Conservation (phyloP, 2,329 filamentous ascomycete genomes). For the Aspergillus candidus region DNA sequence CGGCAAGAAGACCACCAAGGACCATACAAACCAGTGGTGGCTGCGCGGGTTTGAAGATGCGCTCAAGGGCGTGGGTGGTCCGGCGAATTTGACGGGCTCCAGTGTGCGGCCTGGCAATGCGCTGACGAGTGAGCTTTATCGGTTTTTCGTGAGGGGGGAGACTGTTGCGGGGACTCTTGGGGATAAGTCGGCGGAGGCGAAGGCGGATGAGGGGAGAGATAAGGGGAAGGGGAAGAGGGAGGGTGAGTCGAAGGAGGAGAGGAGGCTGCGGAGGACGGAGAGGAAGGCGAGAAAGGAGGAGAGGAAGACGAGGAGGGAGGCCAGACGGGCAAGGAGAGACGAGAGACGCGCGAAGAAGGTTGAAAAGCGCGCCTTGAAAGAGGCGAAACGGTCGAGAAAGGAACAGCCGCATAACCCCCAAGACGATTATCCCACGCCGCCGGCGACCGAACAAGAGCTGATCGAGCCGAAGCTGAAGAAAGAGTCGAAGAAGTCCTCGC, state of each 20-base stretch:
- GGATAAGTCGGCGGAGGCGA: conserved; percentile 12
- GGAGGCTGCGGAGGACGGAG: conserved; percentile 32
- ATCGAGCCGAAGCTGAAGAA: conserved; percentile 27
- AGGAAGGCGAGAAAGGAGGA: conserved; percentile 21
- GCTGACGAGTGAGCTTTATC: conserved; percentile 59
- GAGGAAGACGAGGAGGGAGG: conserved; percentile 12
- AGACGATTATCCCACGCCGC: conserved; percentile 29
- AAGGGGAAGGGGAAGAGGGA: conserved; percentile 20
- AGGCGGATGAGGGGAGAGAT: conserved; percentile 4
- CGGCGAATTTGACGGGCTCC: conserved; percentile 54
- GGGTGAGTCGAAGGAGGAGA: conserved; percentile 18
- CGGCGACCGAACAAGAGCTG: conserved; percentile 20
- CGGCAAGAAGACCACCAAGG: conserved; percentile 63
- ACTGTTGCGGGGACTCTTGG: conserved; percentile 62
- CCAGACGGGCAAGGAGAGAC: conserved; percentile 6
- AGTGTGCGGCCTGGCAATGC: conserved; percentile 41
- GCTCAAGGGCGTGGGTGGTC: conserved; percentile 65
- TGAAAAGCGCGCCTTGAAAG: conserved; percentile 16
- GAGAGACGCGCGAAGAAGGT: conserved; percentile 8
- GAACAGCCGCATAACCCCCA: conserved; percentile 15
- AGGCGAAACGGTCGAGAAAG: conserved; percentile 19
- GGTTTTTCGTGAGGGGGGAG: conserved; percentile 78
- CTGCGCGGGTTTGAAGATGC: conserved; percentile 89
- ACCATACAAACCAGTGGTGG: conserved; percentile 86
- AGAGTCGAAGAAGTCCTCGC: conserved; percentile 27